These are phyloP conservation scores for Coniophora puteana DNA, from an alignment of 1,284 basidiomycete genomes.

Conservation along the genomic window DNA sequence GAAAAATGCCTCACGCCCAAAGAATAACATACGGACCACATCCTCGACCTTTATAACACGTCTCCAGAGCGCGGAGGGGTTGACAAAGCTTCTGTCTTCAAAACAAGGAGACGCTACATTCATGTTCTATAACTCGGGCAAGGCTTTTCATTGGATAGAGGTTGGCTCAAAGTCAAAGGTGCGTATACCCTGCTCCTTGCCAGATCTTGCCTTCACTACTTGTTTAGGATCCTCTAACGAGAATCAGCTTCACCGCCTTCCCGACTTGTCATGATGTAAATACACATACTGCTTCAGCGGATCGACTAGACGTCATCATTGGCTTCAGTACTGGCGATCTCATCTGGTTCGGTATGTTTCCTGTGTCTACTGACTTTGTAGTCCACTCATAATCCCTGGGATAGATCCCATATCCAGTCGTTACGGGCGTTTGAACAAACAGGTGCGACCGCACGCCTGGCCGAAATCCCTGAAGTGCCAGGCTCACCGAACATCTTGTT, in stretches of 20 bases:
- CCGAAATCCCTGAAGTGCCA: conserved; percentile 4
- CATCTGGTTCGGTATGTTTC: conserved; percentile 77
- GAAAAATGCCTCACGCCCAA: conserved; percentile 60
- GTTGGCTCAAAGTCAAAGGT: conserved; percentile 78
- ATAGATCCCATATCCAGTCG: conserved; percentile 80
- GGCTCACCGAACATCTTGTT: too few species aligned
- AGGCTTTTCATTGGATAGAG: conserved; percentile 82
- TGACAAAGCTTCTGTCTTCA: conserved; percentile 68
- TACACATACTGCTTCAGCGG: conserved; percentile 67
- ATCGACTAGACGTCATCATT: conserved; percentile 86
- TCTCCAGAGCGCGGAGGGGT: conserved; percentile 74
- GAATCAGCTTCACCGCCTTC: conserved; percentile 81
- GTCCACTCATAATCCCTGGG: conserved; percentile 5
- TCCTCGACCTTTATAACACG: conserved; percentile 89
- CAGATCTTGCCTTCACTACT: conserved; percentile 1
- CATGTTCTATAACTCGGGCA: conserved; percentile 79
- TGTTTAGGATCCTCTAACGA: conserved; percentile 76
- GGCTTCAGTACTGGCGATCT: conserved; percentile 93
- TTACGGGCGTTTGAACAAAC: conserved; percentile 91
- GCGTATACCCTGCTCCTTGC: conserved; percentile 17
- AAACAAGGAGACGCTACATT: conserved; percentile 83
- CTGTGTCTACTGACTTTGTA: background rate
- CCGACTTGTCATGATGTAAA: conserved; percentile 93
- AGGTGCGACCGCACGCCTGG: too few species aligned
- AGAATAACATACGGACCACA: conserved; percentile 84